phyloP scores from a whole-genome alignment of 176 grass and related monocot species.

The Puya raimondii region DNA sequence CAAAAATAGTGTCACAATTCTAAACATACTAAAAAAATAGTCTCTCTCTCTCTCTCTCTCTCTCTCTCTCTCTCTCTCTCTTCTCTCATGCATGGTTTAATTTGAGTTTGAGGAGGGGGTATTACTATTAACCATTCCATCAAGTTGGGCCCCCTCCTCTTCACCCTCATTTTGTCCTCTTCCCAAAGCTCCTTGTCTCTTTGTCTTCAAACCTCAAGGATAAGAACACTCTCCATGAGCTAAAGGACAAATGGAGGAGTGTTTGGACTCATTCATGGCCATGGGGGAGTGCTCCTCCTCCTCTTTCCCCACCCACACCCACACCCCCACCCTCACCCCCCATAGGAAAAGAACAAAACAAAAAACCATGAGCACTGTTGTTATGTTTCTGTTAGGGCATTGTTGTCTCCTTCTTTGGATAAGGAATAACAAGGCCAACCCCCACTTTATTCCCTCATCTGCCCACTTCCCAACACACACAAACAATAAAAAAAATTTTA shows the following conservation, averaged over 20 bases:
- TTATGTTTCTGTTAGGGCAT: slow-evolving; percentile 3
- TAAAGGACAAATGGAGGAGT: background rate
- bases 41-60: too few species aligned
- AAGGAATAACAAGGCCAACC: slow-evolving; percentile 5
- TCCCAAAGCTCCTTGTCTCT: background rate
- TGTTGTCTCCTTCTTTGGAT: background rate
- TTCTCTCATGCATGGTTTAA: background rate
- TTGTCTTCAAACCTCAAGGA: background rate
- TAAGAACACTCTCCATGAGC: background rate
- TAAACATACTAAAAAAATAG: too few species aligned
- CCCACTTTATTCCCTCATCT: background rate
- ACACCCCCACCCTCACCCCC: too few species aligned
- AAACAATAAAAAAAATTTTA: too few species aligned
- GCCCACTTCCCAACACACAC: background rate
- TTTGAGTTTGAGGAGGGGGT: background rate
- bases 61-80: too few species aligned
- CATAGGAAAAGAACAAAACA: background rate
- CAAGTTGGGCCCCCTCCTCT: background rate
- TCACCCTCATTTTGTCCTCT: background rate
- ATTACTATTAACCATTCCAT: background rate
- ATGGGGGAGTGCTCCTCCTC: background rate
- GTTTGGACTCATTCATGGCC: background rate
- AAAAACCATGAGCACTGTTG: background rate
- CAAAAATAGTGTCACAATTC: too few species aligned
- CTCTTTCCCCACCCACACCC: background rate